Base-by-base conservation (phyloP, 768 basidiomycete genomes). In the Terana coerulea region DNA sequence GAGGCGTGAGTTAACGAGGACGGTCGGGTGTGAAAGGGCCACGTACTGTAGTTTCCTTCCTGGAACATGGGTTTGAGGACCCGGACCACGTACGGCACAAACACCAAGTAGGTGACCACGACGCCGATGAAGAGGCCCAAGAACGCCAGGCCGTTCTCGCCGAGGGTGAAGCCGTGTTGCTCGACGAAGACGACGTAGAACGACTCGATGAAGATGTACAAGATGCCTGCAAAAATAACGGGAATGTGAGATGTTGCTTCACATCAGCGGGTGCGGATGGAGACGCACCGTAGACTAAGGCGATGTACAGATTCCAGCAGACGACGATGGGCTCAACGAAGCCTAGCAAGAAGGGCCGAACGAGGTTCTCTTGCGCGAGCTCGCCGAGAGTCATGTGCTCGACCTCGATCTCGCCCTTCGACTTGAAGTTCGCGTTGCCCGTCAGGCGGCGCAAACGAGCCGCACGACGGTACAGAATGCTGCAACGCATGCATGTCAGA, bases 151-250 rank as follows among this genome's bases (percentile, higher is more conserved):
- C 66, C 65, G 35, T 64, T 55, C 30, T 61, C 36, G 7, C 66
- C 67, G 17, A 63, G 52, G 33, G 61, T 64, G 63, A 68, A 70
- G 28, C 64, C 63, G 41, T 69, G 69, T 42, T 66, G 63, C 25
- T 55, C 64, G 46, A 55, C 58, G 55, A 69, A 70, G 1, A 70
- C 68, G n/a, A 69, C 51, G 1, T 62, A 60, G 54, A 70, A 70
- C 0, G 67, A 64, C 40, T 68, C 64, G 42, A 69, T 68, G 64
- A 64, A 70, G 37, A 68, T 57, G 58, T 66, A 66, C 19, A 65
- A 57, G 25, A 68, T 48, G 31, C 52, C 51, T 47, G 30, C 10
- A 12, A 22, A 36, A 3, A 36, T 33, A 4, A 47, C 3, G 11
- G 31, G 30, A 22, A 47, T 22, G 39, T 40, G n/a, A 40, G 39